Evolutionary conservation across 2,329 filamentous ascomycete genomes (phyloP), one percentile per base, ranked within the genome.

Genomic region (Raffaelea ambrosiae): DNA sequence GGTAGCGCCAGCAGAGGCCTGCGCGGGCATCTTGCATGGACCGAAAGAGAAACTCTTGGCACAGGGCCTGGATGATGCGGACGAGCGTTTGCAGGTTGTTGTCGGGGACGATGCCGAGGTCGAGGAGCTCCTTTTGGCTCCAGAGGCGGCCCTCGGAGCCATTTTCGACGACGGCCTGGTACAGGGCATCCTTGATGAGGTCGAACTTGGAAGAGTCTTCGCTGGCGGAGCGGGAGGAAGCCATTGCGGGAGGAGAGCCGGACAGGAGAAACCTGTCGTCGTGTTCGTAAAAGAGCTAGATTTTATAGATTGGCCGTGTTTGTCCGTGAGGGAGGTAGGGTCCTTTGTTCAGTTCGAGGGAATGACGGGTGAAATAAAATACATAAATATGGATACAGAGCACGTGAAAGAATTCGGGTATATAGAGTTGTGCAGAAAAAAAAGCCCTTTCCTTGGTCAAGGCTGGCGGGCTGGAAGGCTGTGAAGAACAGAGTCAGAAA

Each of bases 11-110:
- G 51, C 70, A 70, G 22, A 76, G 60, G 20, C 67, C 65, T n/a
- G 61, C 61, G 40, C 65, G 65, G 41, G 63, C 62, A 33, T 69
- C 65, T 44, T 65, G 61, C 43, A 74, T 69, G 21, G 69, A 66
- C 50, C 73, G 70, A 55, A 83, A 76, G 35, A 83, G 70, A 60
- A 76, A 77, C 58, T 84, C 79, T 56, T 79, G 69, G 51, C 73
- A 73, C 46, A 84, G 70, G 31, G 64, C 68, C 62, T 82, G 76
- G 38, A 82, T 69, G 16, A 81, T 73, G 47, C 67, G 65, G 48
- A 79, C 61, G 20, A 83, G 71, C 42, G 75, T 68, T 58, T 69
- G 62, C 52, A 79, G 62, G 59, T 82, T 74, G 51, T 73, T 67
- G 44, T 74, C 72, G 5, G 78, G 76, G 43, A 83, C 73, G 53